Conservation (phyloP, 2,329 filamentous ascomycete species). For the Stachybotrys echinatus region DNA sequence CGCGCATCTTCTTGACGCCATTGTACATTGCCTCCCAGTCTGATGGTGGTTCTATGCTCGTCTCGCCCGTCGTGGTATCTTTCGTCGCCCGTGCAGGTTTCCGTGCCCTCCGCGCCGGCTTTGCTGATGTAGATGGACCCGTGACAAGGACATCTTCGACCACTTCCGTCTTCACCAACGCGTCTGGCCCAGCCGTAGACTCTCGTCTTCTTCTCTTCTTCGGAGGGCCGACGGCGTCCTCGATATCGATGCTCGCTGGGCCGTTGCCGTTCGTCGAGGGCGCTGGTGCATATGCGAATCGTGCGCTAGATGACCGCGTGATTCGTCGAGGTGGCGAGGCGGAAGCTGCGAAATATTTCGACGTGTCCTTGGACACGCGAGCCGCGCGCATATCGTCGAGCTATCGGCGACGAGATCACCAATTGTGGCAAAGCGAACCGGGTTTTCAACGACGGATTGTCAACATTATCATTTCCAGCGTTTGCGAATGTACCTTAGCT, state of each 20-base stretch:
- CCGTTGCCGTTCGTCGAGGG: conserved; percentile 12
- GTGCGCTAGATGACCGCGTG: conserved; percentile 42
- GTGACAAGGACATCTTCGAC: conserved; percentile 18
- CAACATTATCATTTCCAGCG: too few species aligned
- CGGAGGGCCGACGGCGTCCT: conserved; percentile 42
- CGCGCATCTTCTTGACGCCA: conserved; percentile 71
- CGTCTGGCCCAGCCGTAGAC: conserved; percentile 8
- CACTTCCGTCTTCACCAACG: conserved; percentile 31
- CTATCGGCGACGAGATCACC: background rate
- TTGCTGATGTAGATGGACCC: conserved; percentile 17
- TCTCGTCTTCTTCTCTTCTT: conserved; percentile 22
- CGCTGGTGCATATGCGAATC: conserved; percentile 34
- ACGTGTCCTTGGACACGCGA: conserved; percentile 51
- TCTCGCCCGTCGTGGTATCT: conserved; percentile 33
- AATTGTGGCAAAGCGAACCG: background rate
- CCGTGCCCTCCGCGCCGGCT: conserved; percentile 26
- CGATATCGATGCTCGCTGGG: conserved; percentile 40
- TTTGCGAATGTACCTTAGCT: background rate
- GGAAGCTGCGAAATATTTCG: conserved; percentile 43
- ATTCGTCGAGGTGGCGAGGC: conserved; percentile 34
- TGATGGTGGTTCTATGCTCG: conserved; percentile 53
- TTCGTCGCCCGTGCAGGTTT: conserved; percentile 42
- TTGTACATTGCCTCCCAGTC: conserved; percentile 83
- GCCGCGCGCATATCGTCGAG: conserved; percentile 47
- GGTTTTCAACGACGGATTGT: too few species aligned